A percentile compares a stretch with the other conserved stretches of the same genome.
These are phyloP conservation scores for Podospora pseudopauciseta DNA, from an alignment of 495 filamentous ascomycete species.

Conservation along the genomic window DNA sequence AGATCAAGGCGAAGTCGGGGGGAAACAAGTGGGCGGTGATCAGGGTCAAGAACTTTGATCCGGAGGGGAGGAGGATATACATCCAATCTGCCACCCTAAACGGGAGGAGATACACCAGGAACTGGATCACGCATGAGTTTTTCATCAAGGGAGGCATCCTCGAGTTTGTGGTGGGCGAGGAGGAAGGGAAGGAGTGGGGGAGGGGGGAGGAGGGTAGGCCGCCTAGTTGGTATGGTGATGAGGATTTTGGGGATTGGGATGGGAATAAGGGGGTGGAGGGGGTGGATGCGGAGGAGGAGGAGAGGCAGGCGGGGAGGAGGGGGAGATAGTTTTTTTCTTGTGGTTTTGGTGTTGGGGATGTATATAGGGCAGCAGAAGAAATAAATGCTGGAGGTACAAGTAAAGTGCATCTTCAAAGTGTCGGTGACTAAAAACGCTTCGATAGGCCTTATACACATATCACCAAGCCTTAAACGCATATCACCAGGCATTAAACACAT, in stretches of 20 bases:
- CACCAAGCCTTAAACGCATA: too few species aligned
- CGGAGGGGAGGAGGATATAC: constrained; percentile 51
- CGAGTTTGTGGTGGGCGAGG: constrained; percentile 58
- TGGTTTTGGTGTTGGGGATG: too few species aligned
- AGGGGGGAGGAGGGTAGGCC: constrained; percentile 61
- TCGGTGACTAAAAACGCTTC: too few species aligned
- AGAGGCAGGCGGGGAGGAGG: neutral
- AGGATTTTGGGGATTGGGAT: neutral
- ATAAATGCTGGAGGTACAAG: too few species aligned
- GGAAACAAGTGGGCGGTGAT: constrained; percentile 54
- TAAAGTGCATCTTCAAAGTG: too few species aligned
- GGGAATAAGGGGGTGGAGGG: neutral
- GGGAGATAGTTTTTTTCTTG: neutral
- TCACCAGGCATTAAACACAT: too few species aligned
- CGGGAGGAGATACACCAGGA: constrained; percentile 59
- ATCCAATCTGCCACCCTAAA: constrained; percentile 65
- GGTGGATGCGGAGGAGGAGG: neutral
- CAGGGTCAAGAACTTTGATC: constrained; percentile 56
- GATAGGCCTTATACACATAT: too few species aligned
- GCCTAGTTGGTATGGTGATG: constrained; percentile 45
- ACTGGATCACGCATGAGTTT: constrained; percentile 72
- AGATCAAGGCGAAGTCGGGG: constrained; percentile 38
- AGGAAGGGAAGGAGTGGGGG: constrained; percentile 64
- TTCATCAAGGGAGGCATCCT: constrained; percentile 63
- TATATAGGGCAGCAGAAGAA: too few species aligned